phyloP scores from a whole-genome alignment of 1,284 basidiomycete genomes.

The Cryptococcus sp. region DNA sequence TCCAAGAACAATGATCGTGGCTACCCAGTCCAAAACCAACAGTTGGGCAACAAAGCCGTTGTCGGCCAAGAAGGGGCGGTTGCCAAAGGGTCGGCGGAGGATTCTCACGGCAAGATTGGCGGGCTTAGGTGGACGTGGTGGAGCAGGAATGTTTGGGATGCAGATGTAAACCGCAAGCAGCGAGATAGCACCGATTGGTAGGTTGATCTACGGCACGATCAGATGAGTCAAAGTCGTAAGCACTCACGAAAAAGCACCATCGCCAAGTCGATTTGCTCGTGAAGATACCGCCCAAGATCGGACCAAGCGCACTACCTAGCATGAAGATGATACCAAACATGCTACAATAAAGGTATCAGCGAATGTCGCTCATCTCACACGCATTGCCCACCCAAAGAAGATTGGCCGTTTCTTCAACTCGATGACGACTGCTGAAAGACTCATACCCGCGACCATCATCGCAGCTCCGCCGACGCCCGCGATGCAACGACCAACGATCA shows the following conservation, averaged over 20 bases:
- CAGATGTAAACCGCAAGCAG: constrained; percentile 1
- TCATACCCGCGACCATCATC: constrained; percentile 14
- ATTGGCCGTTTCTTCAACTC: constrained; percentile 13
- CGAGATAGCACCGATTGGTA: constrained; percentile 5
- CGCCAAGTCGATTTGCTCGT: constrained; percentile 8
- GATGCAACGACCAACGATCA: constrained; percentile 11
- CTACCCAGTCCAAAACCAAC: constrained; percentile 10
- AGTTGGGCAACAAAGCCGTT: constrained; percentile 1
- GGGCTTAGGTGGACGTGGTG: background rate
- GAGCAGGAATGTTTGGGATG: constrained; percentile 5
- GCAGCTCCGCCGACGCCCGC: constrained; percentile 15
- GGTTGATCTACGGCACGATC: constrained; percentile 3
- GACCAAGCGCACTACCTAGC: constrained; percentile 3
- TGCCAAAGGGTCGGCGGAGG: constrained; percentile 9
- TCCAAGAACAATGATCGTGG: constrained; percentile 11
- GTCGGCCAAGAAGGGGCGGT: background rate
- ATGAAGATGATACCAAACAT: constrained; percentile 14
- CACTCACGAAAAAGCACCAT: constrained; percentile 14
- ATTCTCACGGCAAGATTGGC: background rate
- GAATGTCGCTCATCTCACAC: background rate
- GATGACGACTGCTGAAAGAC: constrained; percentile 9
- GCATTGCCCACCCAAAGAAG: constrained; percentile 13
- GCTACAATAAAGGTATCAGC: background rate
- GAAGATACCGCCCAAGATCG: constrained; percentile 2
- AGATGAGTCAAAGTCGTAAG: background rate